These are phyloP conservation scores for Lipomyces yamanashiensis DNA, from an alignment of 805 yeast species.

Conservation along the genomic window DNA sequence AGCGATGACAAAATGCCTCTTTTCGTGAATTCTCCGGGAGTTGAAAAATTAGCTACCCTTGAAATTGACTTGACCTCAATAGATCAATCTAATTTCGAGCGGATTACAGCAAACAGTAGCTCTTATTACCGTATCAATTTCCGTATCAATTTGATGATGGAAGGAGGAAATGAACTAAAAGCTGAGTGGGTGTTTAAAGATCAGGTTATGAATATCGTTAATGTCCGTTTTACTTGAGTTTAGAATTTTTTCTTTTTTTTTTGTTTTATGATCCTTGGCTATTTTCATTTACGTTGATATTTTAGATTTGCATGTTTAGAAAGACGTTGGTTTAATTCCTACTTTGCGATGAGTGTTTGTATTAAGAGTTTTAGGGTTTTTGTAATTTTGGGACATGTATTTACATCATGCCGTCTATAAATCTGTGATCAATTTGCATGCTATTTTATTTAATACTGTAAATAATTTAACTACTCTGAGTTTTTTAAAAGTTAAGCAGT, in stretches of 20 bases:
- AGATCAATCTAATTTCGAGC: constrained; percentile 8
- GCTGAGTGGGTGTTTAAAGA: constrained; percentile 26
- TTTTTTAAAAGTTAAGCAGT: no score
- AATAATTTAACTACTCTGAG: no score
- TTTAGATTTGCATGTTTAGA: no score
- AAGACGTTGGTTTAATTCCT: no score
- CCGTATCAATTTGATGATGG: constrained; percentile 20
- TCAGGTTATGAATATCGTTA: constrained; percentile 23
- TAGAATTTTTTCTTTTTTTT: no score
- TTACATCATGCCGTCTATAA: no score
- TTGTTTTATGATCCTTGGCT: neutral
- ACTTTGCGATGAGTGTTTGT: no score
- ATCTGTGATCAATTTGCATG: no score
- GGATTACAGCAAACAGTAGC: neutral
- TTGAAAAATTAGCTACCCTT: constrained; percentile 16
- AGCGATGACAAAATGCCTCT: constrained; percentile 27
- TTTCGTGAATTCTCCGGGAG: constrained; percentile 10
- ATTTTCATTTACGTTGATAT: neutral
- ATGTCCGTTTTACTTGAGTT: constrained; percentile 14
- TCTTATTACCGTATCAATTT: constrained; percentile 25
- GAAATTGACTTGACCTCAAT: constrained; percentile 21
- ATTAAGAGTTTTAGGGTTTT: no score
- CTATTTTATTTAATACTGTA: no score
- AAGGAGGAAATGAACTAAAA: constrained; percentile 32
- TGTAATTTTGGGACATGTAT: no score